Evolutionary conservation across 2,329 filamentous ascomycete species (phyloP).

Genomic region (Lachnellula cervina): DNA sequence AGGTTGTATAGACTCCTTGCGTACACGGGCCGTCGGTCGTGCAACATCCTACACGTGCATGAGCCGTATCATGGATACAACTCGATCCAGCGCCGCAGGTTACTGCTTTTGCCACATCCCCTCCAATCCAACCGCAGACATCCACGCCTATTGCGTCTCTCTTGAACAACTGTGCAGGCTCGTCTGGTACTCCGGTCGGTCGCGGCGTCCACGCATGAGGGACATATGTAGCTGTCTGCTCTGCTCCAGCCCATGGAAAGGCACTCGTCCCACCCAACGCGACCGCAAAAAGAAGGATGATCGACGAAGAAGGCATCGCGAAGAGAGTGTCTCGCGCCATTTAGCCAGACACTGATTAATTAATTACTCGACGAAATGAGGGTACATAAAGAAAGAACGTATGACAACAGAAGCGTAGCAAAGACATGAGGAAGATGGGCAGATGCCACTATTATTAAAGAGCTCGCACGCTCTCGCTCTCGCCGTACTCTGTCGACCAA

Average conservation of each 20-base stretch:
- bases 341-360: not conserved
- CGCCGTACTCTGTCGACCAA: not conserved
- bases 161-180: slow-evolving; percentile 23
- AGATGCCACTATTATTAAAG: not conserved
- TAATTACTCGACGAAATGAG: not conserved
- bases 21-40: slow-evolving; percentile 26
- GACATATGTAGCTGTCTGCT: slow-evolving; percentile 22
- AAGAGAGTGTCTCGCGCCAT: slow-evolving; percentile 23
- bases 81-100: slow-evolving; percentile 25
- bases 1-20: slow-evolving; percentile 28
- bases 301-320: slow-evolving; percentile 26
- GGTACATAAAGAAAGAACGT: not conserved
- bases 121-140: slow-evolving; percentile 30
- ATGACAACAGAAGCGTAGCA: not conserved
- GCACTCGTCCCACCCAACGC: slow-evolving; percentile 18
- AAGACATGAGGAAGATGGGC: not conserved
- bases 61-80: slow-evolving; percentile 28
- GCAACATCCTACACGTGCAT: slow-evolving; percentile 28
- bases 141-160: slow-evolving; percentile 20
- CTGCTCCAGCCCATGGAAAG: slow-evolving; percentile 23
- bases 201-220: slow-evolving; percentile 25
- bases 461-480: not conserved
- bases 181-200: slow-evolving; percentile 21
- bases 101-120: slow-evolving; percentile 17
- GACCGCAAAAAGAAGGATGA: slow-evolving; percentile 20